Evolutionary conservation across 140 eudicot genomes (phyloP).

Genomic region (Stevia rebaudiana): DNA sequence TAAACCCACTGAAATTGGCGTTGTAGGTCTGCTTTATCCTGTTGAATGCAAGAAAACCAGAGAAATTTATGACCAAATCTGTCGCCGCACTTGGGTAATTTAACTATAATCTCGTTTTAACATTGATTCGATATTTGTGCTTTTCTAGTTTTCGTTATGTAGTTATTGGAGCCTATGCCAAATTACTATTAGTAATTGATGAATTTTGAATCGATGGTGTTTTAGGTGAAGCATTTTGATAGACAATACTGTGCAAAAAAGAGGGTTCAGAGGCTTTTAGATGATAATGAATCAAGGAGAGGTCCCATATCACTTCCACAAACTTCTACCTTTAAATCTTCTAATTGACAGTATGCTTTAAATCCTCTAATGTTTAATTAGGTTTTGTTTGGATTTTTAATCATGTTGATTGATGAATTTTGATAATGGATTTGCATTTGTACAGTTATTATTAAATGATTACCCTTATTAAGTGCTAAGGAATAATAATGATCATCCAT

Average conservation of each 20-base stretch:
- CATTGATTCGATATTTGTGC: neutral
- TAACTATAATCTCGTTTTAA: neutral
- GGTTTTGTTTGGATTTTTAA: neutral
- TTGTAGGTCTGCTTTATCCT: constrained; percentile 81
- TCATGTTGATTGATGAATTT: neutral
- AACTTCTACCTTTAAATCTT: constrained; percentile 36
- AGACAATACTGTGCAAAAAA: constrained; percentile 71
- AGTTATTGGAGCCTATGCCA: no score
- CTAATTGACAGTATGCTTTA: constrained; percentile 24
- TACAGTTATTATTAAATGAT: neutral
- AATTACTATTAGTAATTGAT: neutral
- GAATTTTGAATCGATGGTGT: neutral
- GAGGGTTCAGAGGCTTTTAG: constrained; percentile 72
- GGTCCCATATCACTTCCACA: constrained; percentile 77
- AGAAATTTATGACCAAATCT: constrained; percentile 42
- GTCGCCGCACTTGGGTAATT: constrained; percentile 87
- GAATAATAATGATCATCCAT: neutral
- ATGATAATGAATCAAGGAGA: constrained; percentile 65
- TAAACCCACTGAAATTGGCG: constrained; percentile 71
- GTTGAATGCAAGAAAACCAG: constrained; percentile 64
- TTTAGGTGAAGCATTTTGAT: constrained; percentile 94
- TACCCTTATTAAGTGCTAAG: neutral
- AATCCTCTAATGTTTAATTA: neutral
- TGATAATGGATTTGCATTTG: constrained; percentile 5
- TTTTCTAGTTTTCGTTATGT: no score